phyloP scores from a whole-genome alignment of 345 rosid species.

The Eucalyptus microcorys region DNA sequence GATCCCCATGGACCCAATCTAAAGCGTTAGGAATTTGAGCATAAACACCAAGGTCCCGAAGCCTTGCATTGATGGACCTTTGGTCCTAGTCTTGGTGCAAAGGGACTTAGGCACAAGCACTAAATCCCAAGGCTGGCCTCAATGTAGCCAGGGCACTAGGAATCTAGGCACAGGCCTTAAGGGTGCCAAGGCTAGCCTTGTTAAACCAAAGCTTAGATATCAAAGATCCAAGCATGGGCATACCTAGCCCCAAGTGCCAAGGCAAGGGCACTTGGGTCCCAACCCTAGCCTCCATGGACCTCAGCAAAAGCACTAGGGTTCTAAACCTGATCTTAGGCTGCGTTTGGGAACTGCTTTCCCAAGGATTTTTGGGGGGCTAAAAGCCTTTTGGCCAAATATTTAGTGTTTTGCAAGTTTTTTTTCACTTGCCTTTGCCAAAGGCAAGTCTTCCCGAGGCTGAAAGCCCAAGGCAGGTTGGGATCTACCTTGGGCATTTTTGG shows the following conservation, averaged over 20 bases:
- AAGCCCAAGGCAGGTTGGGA: too few species aligned
- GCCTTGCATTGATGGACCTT: not conserved
- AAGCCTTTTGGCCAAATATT: too few species aligned
- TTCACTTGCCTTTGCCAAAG: too few species aligned
- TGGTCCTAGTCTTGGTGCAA: accelerated
- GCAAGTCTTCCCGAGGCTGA: too few species aligned
- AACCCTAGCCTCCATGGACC: not conserved
- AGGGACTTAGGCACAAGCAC: not conserved
- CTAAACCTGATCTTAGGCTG: accelerated
- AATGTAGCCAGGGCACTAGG: not conserved
- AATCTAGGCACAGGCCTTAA: not conserved
- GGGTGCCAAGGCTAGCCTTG: not conserved
- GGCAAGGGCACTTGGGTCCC: not conserved
- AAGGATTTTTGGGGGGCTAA: too few species aligned
- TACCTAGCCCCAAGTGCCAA: not conserved
- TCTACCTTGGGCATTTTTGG: too few species aligned
- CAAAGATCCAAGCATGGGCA: not conserved
- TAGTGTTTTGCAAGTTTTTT: too few species aligned
- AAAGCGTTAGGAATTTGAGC: not conserved
- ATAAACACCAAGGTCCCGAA: accelerated
- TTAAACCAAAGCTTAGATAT: not conserved
- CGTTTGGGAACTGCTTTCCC: too few species aligned
- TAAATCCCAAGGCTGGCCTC: not conserved
- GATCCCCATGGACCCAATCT: not conserved
- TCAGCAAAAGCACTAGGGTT: accelerated